A percentile compares a stretch with the other conserved stretches of the same genome.
phyloP scores from a whole-genome alignment of 1,139 yeast genomes.

The Sugiyamaella paludigena region DNA sequence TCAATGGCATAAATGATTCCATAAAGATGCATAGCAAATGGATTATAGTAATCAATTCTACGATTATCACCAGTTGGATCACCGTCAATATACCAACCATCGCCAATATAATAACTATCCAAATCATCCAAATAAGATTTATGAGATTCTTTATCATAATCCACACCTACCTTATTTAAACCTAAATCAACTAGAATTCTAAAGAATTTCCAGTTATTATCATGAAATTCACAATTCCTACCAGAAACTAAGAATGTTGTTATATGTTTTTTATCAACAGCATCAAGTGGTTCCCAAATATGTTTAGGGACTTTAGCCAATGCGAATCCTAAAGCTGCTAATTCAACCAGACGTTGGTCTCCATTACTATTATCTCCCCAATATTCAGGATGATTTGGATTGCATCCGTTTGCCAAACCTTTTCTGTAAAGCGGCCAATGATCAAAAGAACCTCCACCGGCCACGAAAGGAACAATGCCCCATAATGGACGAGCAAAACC shows the following conservation, averaged over 20 bases:
- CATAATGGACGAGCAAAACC: conserved; percentile 34
- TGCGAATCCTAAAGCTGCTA: conserved; percentile 36
- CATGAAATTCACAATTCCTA: conserved; percentile 24
- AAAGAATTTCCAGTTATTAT: conserved; percentile 36
- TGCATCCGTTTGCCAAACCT: conserved; percentile 35
- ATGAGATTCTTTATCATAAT: conserved; percentile 17
- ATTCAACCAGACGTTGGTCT: conserved; percentile 35
- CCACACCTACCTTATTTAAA: conserved; percentile 30
- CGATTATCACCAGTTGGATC: conserved; percentile 16
- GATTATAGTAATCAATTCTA: conserved; percentile 35
- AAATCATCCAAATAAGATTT: conserved; percentile 27
- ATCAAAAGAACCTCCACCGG: conserved; percentile 32
- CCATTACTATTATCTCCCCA: conserved; percentile 32
- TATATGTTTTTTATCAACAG: conserved; percentile 26
- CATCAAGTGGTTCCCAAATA: conserved; percentile 34
- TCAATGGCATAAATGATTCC: conserved; percentile 29
- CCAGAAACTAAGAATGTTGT: conserved; percentile 25
- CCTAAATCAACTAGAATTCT: conserved; percentile 34
- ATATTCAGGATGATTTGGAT: conserved; percentile 33
- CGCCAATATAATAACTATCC: conserved; percentile 31
- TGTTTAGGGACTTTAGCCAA: conserved; percentile 29
- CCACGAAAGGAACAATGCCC: conserved; percentile 32
- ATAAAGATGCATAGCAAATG: conserved; percentile 37
- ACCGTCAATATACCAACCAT: conserved; percentile 40
- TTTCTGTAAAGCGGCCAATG: conserved; percentile 24